phyloP scores from a whole-genome alignment of 2,329 filamentous ascomycete species.

The Diaporthe longicolla region DNA sequence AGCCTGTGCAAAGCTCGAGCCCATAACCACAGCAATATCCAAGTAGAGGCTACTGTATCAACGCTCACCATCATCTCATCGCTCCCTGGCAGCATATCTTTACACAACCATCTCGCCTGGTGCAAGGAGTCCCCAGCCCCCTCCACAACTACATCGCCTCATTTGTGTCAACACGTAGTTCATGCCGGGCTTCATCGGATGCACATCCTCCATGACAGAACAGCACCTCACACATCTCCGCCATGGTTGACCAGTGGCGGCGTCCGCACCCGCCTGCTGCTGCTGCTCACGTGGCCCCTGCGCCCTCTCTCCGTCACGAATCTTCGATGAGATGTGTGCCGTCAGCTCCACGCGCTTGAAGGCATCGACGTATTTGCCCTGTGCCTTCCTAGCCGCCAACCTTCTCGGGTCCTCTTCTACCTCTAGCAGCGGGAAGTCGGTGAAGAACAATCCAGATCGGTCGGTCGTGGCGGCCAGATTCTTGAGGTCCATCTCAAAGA shows the following conservation, averaged over 20 bases:
- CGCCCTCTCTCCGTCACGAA: neutral
- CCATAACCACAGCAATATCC: neutral
- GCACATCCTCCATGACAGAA: constrained; percentile 75
- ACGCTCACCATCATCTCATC: neutral
- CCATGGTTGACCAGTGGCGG: constrained; percentile 56
- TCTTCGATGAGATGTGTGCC: constrained; percentile 60
- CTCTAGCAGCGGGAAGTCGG: constrained; percentile 78
- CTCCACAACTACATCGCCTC: constrained; percentile 68
- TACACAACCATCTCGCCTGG: constrained; percentile 42
- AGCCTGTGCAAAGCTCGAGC: neutral
- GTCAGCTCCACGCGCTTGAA: constrained; percentile 74
- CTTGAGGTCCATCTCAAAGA: constrained; percentile 72
- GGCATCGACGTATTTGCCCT: constrained; percentile 62
- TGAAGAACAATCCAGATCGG: constrained; percentile 78
- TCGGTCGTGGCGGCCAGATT: constrained; percentile 73
- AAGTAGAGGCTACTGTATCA: neutral
- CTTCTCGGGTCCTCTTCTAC: constrained; percentile 70
- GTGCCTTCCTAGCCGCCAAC: constrained; percentile 55
- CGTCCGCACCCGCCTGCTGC: constrained; percentile 53
- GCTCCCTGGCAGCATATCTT: neutral
- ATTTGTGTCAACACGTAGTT: constrained; percentile 69
- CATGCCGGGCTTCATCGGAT: constrained; percentile 62
- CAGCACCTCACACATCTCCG: constrained; percentile 72
- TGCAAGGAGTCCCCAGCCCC: constrained; percentile 64
- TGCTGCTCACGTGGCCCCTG: constrained; percentile 25